A percentile compares a stretch with the other conserved stretches of the same genome.
Conservation (phyloP, 805 yeast genomes). For the Isabelozyma gotoi region DNA sequence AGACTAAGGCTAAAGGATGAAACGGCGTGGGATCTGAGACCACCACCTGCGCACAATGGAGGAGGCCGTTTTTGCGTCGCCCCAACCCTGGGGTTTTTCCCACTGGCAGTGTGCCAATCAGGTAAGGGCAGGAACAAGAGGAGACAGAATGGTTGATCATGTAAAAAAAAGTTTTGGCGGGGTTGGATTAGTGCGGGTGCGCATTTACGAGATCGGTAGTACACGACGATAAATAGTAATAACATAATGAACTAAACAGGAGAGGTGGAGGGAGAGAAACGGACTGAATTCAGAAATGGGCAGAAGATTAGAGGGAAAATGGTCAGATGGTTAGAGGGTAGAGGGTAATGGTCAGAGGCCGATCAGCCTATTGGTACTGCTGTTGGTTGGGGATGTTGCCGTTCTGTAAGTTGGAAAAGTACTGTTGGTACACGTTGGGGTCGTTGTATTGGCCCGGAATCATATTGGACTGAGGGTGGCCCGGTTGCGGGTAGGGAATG, state of each 20-base stretch:
- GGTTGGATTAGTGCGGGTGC: background rate
- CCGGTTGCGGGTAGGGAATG: conserved; percentile 44
- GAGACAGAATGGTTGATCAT: background rate
- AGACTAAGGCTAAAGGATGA: no score
- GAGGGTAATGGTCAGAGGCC: no score
- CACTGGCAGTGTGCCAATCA: no score
- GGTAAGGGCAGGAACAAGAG: no score
- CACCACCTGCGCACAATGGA: no score
- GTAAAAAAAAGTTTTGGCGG: background rate
- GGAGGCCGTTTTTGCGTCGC: no score
- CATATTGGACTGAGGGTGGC: conserved; percentile 37
- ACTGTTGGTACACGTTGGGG: conserved; percentile 63
- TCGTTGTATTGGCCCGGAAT: conserved; percentile 50
- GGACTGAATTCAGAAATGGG: no score
- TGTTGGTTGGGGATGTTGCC: conserved; percentile 49
- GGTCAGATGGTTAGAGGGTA: background rate
- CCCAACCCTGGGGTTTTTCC: no score
- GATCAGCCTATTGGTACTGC: conserved; percentile 56
- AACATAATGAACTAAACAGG: background rate
- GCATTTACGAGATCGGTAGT: background rate
- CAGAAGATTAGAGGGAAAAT: background rate
- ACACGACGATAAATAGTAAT: background rate
- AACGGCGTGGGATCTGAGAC: no score
- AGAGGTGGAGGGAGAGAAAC: background rate
- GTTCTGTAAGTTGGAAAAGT: conserved; percentile 56